Percentiles rank a stretch among this genome's conserved stretches.
phyloP scores from a whole-genome alignment of 768 basidiomycete species.

The Lentinula sp. region DNA sequence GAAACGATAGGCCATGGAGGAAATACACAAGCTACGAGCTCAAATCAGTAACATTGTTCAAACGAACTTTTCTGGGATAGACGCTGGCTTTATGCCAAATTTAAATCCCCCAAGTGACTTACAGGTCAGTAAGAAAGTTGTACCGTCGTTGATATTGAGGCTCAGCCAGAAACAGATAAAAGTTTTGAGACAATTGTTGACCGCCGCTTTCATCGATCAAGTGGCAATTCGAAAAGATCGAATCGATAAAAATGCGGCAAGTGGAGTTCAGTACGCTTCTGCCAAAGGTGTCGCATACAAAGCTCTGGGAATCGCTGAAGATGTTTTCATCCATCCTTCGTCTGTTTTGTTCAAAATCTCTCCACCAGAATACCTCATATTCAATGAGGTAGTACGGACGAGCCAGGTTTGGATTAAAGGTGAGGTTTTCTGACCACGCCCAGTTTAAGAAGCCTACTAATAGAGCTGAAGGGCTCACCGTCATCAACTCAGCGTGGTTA shows the following conservation, averaged over 20 bases:
- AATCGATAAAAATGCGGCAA: slow-evolving; percentile 47
- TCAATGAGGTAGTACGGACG: slow-evolving; percentile 75
- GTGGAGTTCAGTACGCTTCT: slow-evolving; percentile 66
- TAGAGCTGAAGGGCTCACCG: slow-evolving; percentile 57
- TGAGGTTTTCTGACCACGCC: slow-evolving; percentile 19
- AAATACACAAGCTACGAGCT: slow-evolving; percentile 90
- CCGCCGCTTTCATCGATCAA: slow-evolving; percentile 92
- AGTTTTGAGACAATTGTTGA: slow-evolving; percentile 79
- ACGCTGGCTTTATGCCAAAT: slow-evolving; percentile 55
- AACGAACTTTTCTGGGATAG: slow-evolving; percentile 63
- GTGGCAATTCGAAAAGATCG: slow-evolving; percentile 89
- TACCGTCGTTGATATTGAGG: not conserved
- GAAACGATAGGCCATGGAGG: slow-evolving; percentile 83
- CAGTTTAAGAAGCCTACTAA: not conserved
- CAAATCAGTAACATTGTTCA: slow-evolving; percentile 86
- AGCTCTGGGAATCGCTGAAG: slow-evolving; percentile 73
- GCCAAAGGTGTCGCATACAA: slow-evolving; percentile 79
- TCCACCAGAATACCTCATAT: slow-evolving; percentile 87
- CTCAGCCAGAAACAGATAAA: slow-evolving; percentile 57
- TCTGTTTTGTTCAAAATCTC: slow-evolving; percentile 63
- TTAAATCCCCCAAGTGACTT: slow-evolving; percentile 70
- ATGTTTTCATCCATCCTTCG: slow-evolving; percentile 89
- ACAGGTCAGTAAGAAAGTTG: slow-evolving; percentile 45
- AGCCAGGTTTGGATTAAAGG: slow-evolving; percentile 77
- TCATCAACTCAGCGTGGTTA: slow-evolving; percentile 86